Evolutionary conservation across 1,139 yeast genomes (phyloP).

Genomic region (Geotrichum siamense): DNA sequence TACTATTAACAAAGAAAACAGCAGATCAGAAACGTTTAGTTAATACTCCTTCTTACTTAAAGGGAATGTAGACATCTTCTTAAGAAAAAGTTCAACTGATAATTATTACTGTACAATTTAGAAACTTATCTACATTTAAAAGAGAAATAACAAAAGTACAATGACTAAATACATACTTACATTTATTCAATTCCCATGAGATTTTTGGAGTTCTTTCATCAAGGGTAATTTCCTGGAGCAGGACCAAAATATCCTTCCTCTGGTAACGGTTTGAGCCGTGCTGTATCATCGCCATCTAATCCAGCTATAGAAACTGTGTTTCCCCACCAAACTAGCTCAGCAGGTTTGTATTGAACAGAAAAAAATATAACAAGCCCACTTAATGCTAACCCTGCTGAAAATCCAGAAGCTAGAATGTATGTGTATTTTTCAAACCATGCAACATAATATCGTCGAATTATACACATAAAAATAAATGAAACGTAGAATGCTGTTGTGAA

Average conservation of each 20-base stretch:
- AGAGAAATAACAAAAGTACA: too few species aligned
- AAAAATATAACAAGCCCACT: constrained; percentile 39
- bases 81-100: too few species aligned
- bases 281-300: constrained; percentile 38
- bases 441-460: constrained; percentile 43
- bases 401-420: constrained; percentile 49
- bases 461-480: constrained; percentile 46
- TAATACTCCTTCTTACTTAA: too few species aligned
- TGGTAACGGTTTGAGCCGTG: constrained; percentile 33
- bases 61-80: too few species aligned
- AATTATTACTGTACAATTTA: too few species aligned
- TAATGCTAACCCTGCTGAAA: constrained; percentile 57
- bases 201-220: too few species aligned
- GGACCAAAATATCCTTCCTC: constrained; percentile 46
- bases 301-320: constrained; percentile 42
- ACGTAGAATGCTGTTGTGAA: constrained; percentile 44
- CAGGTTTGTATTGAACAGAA: constrained; percentile 42
- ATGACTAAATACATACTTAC: too few species aligned
- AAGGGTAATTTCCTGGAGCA: constrained; percentile 23
- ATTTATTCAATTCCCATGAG: too few species aligned
- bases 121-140: too few species aligned
- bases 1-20: too few species aligned
- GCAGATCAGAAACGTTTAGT: too few species aligned
- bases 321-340: constrained; percentile 51
- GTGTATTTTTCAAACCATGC: constrained; percentile 45